Evolutionary conservation across 768 basidiomycete species (phyloP).

Genomic region (Boletus speciosus): DNA sequence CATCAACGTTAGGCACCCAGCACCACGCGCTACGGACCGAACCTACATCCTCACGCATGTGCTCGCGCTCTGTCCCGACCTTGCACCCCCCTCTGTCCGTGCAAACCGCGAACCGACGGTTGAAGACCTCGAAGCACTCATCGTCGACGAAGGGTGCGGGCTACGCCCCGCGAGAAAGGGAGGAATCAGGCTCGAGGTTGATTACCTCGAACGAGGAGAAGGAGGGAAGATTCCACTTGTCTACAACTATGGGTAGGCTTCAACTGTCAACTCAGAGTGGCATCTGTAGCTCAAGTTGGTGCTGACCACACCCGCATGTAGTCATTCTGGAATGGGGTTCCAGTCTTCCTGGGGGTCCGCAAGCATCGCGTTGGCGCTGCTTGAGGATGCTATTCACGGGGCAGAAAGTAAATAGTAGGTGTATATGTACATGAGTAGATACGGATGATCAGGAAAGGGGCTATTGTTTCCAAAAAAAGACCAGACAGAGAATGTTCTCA

Average conservation of each 20-base stretch:
- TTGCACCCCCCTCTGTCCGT: constrained; percentile 53
- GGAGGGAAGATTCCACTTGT: constrained; percentile 45
- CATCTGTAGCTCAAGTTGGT: neutral
- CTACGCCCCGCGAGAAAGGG: constrained; percentile 64
- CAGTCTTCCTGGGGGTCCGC: constrained; percentile 68
- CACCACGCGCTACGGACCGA: constrained; percentile 60
- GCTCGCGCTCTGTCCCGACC: constrained; percentile 52
- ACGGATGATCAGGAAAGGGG: neutral
- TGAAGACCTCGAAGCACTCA: constrained; percentile 46
- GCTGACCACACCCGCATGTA: constrained; percentile 19
- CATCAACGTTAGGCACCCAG: constrained; percentile 49
- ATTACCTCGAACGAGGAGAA: constrained; percentile 34
- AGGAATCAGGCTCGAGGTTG: constrained; percentile 59
- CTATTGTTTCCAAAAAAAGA: neutral
- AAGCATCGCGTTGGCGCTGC: constrained; percentile 41
- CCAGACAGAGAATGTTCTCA: neutral
- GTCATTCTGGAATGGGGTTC: constrained; percentile 63
- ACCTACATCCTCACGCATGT: constrained; percentile 52
- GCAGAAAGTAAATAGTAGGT: neutral
- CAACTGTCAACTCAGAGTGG: neutral
- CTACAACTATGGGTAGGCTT: constrained; percentile 61
- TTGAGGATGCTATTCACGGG: constrained; percentile 39
- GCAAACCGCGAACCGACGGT: constrained; percentile 43
- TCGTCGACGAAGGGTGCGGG: constrained; percentile 56
- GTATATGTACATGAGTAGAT: neutral